These are phyloP conservation scores for Debaryomyces fabryi DNA, from an alignment of 1,139 yeast genomes.

Conservation along the genomic window DNA sequence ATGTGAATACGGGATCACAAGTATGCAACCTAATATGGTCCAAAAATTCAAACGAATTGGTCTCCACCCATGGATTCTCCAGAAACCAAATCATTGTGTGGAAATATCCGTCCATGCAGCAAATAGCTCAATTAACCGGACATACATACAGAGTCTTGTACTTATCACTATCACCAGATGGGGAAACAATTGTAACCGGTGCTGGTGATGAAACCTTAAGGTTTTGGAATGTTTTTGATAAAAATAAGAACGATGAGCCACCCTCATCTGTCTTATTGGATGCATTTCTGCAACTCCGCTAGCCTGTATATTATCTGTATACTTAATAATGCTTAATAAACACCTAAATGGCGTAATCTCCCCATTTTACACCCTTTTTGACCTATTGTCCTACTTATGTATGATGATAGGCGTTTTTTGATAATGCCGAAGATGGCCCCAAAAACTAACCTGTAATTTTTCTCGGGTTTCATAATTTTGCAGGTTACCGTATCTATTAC, in stretches of 20 bases:
- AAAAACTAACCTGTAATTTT: conserved; percentile 3
- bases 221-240: conserved; percentile 91
- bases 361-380: background rate
- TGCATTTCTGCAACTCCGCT: conserved; percentile 78
- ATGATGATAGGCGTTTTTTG: conserved; percentile 4
- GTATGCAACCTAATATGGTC: conserved; percentile 96
- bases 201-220: conserved; percentile 97
- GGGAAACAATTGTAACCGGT: conserved; percentile 96
- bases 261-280: conserved; percentile 70
- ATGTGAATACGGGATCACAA: conserved; percentile 92
- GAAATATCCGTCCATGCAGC: conserved; percentile 94
- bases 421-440: background rate
- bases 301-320: conserved; percentile 12
- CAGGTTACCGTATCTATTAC: conserved; percentile 5
- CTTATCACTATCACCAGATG: conserved; percentile 92
- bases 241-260: conserved; percentile 58
- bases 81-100: conserved; percentile 90
- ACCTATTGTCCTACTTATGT: background rate
- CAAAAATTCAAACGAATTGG: conserved; percentile 85
- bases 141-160: conserved; percentile 93
- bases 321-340: conserved; percentile 2
- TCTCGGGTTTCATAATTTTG: background rate
- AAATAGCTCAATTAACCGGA: conserved; percentile 89
- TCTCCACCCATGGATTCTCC: conserved; percentile 94
- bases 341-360: background rate